phyloP scores from a whole-genome alignment of 2,329 filamentous ascomycete genomes.

The Periconia sp. region DNA sequence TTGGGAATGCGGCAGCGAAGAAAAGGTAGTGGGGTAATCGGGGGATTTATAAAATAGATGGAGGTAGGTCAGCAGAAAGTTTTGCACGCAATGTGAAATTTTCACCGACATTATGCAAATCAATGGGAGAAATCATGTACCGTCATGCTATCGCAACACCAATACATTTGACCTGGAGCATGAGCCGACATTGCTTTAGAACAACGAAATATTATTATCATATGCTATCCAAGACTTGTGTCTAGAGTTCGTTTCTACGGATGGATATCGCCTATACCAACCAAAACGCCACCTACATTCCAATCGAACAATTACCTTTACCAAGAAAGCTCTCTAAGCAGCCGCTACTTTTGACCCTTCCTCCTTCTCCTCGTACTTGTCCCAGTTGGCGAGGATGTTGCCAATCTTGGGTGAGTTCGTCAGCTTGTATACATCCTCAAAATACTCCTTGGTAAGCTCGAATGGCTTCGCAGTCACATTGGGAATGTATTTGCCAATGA shows the following conservation, averaged over 20 bases:
- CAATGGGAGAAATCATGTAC: no score
- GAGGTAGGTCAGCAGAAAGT: no score
- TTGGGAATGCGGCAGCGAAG: not conserved
- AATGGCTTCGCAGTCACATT: conserved; percentile 98
- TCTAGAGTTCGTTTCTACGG: conserved; percentile 6
- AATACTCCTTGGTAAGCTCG: conserved; percentile 96
- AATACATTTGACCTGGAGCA: no score
- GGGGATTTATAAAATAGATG: no score
- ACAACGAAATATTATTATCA: conserved; percentile 5
- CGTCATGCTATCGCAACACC: no score
- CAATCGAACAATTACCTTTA: not conserved
- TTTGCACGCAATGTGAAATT: no score
- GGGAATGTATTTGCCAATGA: conserved; percentile 98
- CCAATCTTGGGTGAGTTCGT: conserved; percentile 83
- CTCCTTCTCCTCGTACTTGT: conserved; percentile 56
- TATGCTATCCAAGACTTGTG: conserved; percentile 3
- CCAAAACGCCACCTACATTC: conserved; percentile 7
- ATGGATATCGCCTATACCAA: conserved; percentile 14
- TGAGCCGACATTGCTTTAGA: no score
- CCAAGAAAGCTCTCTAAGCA: conserved; percentile 8
- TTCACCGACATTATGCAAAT: no score
- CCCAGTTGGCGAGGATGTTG: conserved; percentile 79
- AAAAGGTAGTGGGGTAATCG: not conserved
- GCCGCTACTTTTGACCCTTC: conserved; percentile 34
- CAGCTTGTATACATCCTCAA: conserved; percentile 95